Conservation (phyloP, 768 basidiomycete genomes). For the Gloeopeniophorella convolvens region DNA sequence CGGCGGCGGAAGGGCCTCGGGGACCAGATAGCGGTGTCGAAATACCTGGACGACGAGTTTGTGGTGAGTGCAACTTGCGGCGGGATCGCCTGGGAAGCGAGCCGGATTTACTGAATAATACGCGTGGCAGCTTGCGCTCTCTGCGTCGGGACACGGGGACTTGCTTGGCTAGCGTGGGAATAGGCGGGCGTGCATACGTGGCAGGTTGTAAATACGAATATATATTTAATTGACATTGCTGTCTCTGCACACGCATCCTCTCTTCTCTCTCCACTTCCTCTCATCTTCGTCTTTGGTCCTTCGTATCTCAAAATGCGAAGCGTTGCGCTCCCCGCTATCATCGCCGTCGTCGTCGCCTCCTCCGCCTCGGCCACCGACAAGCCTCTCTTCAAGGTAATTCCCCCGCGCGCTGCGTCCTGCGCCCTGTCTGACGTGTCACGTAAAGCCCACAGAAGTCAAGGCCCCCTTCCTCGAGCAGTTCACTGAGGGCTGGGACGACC, state of each 20-base stretch:
- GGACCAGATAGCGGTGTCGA: constrained; percentile 95
- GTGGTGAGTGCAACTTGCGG: constrained; percentile 48
- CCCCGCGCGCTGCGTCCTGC: background rate
- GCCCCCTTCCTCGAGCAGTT: constrained; percentile 97
- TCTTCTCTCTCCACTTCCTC: constrained; percentile 28
- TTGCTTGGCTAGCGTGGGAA: constrained; percentile 57
- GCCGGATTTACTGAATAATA: constrained; percentile 5
- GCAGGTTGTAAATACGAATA: constrained; percentile 32
- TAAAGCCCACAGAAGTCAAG: constrained; percentile 67
- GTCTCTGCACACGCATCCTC: constrained; percentile 14
- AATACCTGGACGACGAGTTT: constrained; percentile 97
- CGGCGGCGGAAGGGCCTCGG: constrained; percentile 93
- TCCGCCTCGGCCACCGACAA: constrained; percentile 54
- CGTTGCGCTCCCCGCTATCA: constrained; percentile 69
- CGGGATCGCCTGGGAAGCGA: background rate
- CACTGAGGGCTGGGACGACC: constrained; percentile 79
- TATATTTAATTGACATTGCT: constrained; percentile 27
- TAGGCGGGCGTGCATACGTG: constrained; percentile 37
- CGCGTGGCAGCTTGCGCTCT: constrained; percentile 68
- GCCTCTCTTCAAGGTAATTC: constrained; percentile 59
- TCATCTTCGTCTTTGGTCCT: constrained; percentile 58
- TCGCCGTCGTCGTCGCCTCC: constrained; percentile 56
- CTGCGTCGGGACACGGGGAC: constrained; percentile 95
- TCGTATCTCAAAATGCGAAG: constrained; percentile 77
- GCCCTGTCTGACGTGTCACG: constrained; percentile 10